Evolutionary conservation across 176 grass and related monocot genomes (phyloP).

Genomic region (Eragrostis nindensis): DNA sequence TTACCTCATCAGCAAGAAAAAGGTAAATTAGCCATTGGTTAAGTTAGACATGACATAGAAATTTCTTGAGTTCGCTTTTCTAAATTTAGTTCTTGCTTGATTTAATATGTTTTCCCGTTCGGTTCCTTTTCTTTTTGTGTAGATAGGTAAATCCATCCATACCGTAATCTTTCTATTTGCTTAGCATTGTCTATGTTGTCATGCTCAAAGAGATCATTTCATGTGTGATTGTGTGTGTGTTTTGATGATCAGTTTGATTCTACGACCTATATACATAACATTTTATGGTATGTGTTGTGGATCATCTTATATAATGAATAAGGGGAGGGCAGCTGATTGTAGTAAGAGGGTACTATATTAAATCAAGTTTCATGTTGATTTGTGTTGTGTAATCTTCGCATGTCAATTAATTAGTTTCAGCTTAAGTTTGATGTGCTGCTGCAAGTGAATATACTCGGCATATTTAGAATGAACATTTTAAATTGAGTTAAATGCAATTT

Average conservation of each 20-base stretch:
- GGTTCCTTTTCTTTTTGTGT: neutral
- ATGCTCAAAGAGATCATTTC: neutral
- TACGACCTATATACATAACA: neutral
- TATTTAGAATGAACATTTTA: constrained; percentile 15
- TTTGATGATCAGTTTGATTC: neutral
- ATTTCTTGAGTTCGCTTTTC: neutral
- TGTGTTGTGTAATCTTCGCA: neutral
- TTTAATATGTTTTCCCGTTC: neutral
- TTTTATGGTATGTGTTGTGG: neutral
- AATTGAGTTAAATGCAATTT: neutral
- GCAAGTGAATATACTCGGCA: neutral
- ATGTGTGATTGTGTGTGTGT: neutral
- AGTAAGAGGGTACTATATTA: neutral
- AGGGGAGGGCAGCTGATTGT: neutral
- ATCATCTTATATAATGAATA: neutral
- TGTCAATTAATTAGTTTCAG: neutral
- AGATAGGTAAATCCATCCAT: neutral
- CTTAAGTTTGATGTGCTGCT: neutral
- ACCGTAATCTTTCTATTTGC: neutral
- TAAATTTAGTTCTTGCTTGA: neutral
- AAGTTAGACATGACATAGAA: neutral
- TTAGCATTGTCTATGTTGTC: neutral
- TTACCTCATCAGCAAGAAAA: constrained; percentile 95
- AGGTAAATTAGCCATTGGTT: constrained; percentile 47
- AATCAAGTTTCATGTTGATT: neutral